A percentile compares a stretch with the other conserved stretches of the same genome.
These are phyloP conservation scores for Stagonosporopsis rhizophila DNA, from an alignment of 2,329 filamentous ascomycete species.

Conservation along the genomic window DNA sequence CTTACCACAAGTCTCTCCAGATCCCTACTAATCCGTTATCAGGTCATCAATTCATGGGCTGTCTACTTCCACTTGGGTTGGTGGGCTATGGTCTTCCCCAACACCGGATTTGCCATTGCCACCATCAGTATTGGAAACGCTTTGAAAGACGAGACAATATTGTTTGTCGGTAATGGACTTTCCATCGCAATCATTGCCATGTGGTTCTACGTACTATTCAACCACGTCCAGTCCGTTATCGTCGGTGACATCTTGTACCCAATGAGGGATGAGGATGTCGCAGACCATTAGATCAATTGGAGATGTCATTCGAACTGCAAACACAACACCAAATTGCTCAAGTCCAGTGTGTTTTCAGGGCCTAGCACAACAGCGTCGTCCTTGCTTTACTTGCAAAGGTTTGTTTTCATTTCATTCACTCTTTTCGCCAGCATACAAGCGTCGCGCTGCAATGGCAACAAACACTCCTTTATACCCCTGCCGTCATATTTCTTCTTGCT, in stretches of 20 bases:
- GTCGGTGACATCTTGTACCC: conserved; percentile 63
- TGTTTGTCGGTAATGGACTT: conserved; percentile 55
- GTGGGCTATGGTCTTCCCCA: conserved; percentile 64
- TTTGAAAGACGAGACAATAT: conserved; percentile 45
- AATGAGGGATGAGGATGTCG: conserved; percentile 65
- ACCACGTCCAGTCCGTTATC: conserved; percentile 60
- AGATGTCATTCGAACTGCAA: background rate
- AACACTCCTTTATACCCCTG: conserved; percentile 31
- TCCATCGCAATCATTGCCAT: conserved; percentile 60
- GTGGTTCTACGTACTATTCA: conserved; percentile 63
- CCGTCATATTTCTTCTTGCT: background rate
- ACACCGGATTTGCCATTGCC: conserved; percentile 53
- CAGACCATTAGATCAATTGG: conserved; percentile 36
- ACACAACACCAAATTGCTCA: conserved; percentile 1
- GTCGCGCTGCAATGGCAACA: conserved; percentile 21
- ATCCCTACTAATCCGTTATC: conserved; percentile 29
- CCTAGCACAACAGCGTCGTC: background rate
- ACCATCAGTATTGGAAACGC: conserved; percentile 51
- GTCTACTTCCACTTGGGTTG: conserved; percentile 67
- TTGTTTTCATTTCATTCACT: conserved; percentile 14
- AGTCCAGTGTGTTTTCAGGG: conserved; percentile 1
- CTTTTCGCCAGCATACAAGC: conserved; percentile 21
- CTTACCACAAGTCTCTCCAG: background rate
- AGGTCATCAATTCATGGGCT: conserved; percentile 44
- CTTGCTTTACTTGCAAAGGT: background rate